Evolutionary conservation across 2,329 filamentous ascomycete genomes (phyloP).

Genomic region (Sporothrix phasma): DNA sequence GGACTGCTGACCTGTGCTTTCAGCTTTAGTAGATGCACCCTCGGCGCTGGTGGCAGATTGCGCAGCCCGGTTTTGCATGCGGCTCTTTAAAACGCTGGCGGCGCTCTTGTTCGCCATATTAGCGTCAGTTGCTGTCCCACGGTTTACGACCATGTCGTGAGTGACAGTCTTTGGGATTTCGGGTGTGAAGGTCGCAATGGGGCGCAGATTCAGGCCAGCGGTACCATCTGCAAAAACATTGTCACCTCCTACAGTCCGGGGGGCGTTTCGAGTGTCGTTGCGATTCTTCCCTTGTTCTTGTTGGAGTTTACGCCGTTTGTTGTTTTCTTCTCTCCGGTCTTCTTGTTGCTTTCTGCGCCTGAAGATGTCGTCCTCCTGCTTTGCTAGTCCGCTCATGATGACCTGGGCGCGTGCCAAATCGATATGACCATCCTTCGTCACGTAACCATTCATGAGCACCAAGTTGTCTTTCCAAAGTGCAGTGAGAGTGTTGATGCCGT

Average conservation of each 20-base stretch:
- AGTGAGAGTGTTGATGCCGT: constrained; percentile 91
- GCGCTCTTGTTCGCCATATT: constrained; percentile 89
- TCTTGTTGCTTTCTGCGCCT: constrained; percentile 76
- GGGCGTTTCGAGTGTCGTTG: not conserved
- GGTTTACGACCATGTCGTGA: constrained; percentile 80
- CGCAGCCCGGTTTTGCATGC: constrained; percentile 47
- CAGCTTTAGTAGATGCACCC: not conserved
- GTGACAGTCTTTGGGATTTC: constrained; percentile 53
- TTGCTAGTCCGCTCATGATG: constrained; percentile 79
- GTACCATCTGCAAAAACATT: constrained; percentile 17
- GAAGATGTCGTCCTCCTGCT: constrained; percentile 91
- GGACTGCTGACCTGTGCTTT: constrained; percentile 18
- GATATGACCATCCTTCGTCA: constrained; percentile 90
- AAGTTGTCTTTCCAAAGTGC: constrained; percentile 96
- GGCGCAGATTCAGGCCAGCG: constrained; percentile 21
- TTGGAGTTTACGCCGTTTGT: constrained; percentile 68
- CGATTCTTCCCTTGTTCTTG: constrained; percentile 40
- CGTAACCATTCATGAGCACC: constrained; percentile 83
- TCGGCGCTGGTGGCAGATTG: constrained; percentile 18
- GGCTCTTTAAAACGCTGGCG: constrained; percentile 75
- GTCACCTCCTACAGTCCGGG: constrained; percentile 15
- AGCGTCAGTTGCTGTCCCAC: constrained; percentile 53
- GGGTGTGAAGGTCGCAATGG: constrained; percentile 42
- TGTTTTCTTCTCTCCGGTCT: constrained; percentile 68
- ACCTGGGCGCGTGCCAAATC: constrained; percentile 77